Evolutionary conservation across 2,329 filamentous ascomycete genomes (phyloP), one percentile per base, ranked within the genome.

Genomic region (Rutstroemia sp.): DNA sequence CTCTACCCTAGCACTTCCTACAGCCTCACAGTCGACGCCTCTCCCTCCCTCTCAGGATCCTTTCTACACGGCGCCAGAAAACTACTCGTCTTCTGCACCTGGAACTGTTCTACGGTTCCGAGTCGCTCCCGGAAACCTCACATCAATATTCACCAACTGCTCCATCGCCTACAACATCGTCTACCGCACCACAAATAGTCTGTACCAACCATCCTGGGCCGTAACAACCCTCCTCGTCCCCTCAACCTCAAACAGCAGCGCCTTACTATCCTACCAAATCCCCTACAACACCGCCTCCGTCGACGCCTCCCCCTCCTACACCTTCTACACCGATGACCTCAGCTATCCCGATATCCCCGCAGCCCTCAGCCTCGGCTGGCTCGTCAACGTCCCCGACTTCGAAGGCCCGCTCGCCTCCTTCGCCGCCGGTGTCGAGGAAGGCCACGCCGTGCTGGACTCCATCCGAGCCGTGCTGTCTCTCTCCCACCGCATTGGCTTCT

Each of bases 221-320:
- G 70, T 74, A 0, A 66, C 72, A 1, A 75, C 74, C 0, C 65
- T 76, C 1, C 58, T 76, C 7, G 54, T 74, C 4, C 73, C 73
- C 4, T 12, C 30, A 34, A 47, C 19, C 30, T 46, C 30, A 8
- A 42, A 21, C 44, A 23, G 18, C 51, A 42, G 8, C 54, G 27
- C 21, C 5, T 14, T 77, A 0, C 59, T 78, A 2, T 77, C 74
- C 0, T 77, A 74, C 57, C 73, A 77, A 57, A 65, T 73, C 5
- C 65, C 73, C 0, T 69, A 73, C 50, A 67, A 77, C 51, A 71
- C 72, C 7, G 70, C 71, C 9, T 66, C 70, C 25, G 62, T 74
- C 2, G 69, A 78, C 21, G 69, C 65, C 4, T 69, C 68, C 60
- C 76, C 68, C 39, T 75, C 69, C 37, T 76, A 71, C 53, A 58